Conservation (phyloP, 805 yeast genomes). For the Pichia scutulata region DNA sequence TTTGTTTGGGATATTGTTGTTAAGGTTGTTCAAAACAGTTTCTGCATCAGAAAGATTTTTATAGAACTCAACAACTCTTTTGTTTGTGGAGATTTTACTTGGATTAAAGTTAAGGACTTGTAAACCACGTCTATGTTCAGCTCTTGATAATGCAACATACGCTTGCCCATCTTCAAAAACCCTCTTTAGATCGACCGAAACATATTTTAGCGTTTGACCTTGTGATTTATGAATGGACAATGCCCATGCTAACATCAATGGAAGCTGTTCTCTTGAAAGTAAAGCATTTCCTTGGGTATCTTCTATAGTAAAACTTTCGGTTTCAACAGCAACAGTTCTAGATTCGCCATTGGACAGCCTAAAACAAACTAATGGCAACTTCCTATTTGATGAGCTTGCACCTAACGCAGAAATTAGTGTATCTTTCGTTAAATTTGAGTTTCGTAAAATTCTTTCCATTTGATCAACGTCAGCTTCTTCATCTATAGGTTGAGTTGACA, state of each 20-base stretch:
- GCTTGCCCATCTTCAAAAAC: conserved; percentile 93
- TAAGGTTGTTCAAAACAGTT: conserved; percentile 15
- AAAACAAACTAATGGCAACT: conserved; percentile 73
- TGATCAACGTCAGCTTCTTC: neutral
- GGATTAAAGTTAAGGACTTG: conserved; percentile 71
- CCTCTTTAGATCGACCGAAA: conserved; percentile 64
- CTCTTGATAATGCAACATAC: conserved; percentile 91
- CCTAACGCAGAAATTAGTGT: neutral
- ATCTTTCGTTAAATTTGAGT: neutral
- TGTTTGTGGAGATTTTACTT: conserved; percentile 59
- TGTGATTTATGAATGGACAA: conserved; percentile 93
- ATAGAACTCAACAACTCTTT: conserved; percentile 66
- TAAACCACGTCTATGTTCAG: conserved; percentile 66
- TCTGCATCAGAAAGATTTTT: conserved; percentile 34
- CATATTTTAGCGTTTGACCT: conserved; percentile 78
- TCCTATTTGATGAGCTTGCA: neutral
- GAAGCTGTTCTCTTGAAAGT: conserved; percentile 73
- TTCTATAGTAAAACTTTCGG: conserved; percentile 75
- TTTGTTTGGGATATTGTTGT: too few relatives aligned
- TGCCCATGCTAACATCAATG: conserved; percentile 93
- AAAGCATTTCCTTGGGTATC: conserved; percentile 62
- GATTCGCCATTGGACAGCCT: conserved; percentile 61
- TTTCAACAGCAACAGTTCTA: conserved; percentile 69
- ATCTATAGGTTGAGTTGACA: neutral
- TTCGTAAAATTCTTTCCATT: neutral